Base-by-base conservation (phyloP, 371 early-diverging fungal genomes). In the Mortierella sp. region DNA sequence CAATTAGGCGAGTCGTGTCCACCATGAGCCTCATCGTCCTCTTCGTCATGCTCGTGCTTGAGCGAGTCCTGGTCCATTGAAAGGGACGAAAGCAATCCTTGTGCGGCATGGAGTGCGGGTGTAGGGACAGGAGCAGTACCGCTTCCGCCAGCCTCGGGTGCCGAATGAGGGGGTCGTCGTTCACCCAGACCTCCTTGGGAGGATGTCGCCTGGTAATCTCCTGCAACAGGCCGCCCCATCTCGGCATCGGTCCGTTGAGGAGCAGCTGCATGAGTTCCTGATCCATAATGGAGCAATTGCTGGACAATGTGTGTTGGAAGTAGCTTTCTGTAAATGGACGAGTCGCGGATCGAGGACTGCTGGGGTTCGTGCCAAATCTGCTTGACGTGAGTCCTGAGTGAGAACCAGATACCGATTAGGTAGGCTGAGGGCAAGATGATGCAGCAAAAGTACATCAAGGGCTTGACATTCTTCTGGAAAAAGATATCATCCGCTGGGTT, bases 1-100 rank as follows among this genome's bases (percentile, higher is more conserved):
- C 99, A 99, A 80, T 97, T 96, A 59, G 99, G 98, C 28, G 96
- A 93, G 78, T 97, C 98, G 80, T 98, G 99, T 44, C 98, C 98
- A 37, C 90, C 92, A 59, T 86, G 91, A 43, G 90, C 92, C 51
- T 93, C 92, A 2, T 91, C 94, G n/a, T 93, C 95, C 11, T 89
- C 91, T 1, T 86, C 89, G 8, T 90, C 93, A 37, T 90, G 89
- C 21, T 88, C 91, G 74, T 92, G 90, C 69, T 82, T 87, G 43
- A 80, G 54, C 1, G 75, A 75, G 37, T 69, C 80, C 14, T 80
- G 85, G 3, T 85, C 79, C 79, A 81, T 81, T 1, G 80, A 59
- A 34, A 85, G 71, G 5, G 85, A 80, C 16, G 85, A 85, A 16
- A 85, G 74, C 67, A 85, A 40, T 31, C 85, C 85, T n/a, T 84